Evolutionary conservation across 352 stramenopile genomes (phyloP), one percentile per base, ranked within the genome.

Genomic region (Globisporangium yorkense): DNA sequence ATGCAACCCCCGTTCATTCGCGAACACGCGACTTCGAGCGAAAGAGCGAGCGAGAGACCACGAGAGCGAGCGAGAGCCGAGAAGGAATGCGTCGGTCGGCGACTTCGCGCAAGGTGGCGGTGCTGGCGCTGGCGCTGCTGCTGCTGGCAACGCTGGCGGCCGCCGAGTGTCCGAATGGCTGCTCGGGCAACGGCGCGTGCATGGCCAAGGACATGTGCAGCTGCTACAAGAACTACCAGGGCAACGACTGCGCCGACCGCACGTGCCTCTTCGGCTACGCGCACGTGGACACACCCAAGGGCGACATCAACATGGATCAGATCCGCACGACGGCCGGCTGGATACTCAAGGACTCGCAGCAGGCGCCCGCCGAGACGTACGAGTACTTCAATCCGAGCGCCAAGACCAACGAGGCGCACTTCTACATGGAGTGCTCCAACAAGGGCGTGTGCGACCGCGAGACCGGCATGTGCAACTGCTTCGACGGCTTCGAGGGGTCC

Each of bases 351-450:
- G 72, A 87, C 21, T 94, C 81, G 35, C 86, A 96, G 63, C 77
- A 88, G 64, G 67, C 70, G 31, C 87, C 88, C 0, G 62, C 57
- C 40, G 71, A 72, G 18, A 85, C 75, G 65, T 96, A 84, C 72
- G 83, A 89, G 63, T 88, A 80, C 70, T 88, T 87, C 55, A 75
- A 76, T 58, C 77, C 77, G 21, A 33, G 56, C n/a, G 79, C 77
- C 1, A 51, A 56, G 0, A 12, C 15, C 1, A 35, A 73, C 56
- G 77, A 88, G 39, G 92, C 83, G 9, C 90, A 97, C 65, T 96
- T 92, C 66, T 97, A 98, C 68, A 85, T 89, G 69, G 89, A 98
- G 64, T 98, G 93, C 68, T 94, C 84, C 43, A 97, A 97, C 75
- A 96, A 96, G 62, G 93, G 93, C 20, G 65, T 97, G 51, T 98